Evolutionary conservation across 2,329 filamentous ascomycete species (phyloP).

Genomic region (Xylaria sp.): DNA sequence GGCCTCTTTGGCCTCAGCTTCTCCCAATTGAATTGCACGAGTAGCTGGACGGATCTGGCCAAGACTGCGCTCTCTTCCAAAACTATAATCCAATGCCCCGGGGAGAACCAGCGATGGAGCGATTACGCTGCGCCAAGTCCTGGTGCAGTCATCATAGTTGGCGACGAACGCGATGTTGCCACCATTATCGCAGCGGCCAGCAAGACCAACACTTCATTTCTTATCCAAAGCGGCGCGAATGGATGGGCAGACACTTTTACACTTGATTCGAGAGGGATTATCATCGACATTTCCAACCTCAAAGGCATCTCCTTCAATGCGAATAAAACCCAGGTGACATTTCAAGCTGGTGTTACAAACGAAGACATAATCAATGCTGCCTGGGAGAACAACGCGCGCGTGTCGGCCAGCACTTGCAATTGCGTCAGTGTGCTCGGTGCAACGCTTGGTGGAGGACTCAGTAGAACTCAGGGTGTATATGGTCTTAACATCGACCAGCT

Average conservation of each 20-base stretch:
- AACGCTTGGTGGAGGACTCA: conserved; percentile 41
- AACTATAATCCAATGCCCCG: conserved; percentile 31
- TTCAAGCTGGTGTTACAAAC: conserved; percentile 43
- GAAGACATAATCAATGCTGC: conserved; percentile 41
- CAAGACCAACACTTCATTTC: conserved; percentile 39
- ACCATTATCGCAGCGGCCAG: conserved; percentile 30
- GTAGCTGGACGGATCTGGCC: neutral
- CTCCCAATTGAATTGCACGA: conserved; percentile 1
- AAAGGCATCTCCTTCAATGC: conserved; percentile 41
- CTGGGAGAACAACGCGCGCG: conserved; percentile 40
- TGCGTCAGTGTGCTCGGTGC: conserved; percentile 44
- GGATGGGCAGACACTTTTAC: conserved; percentile 43
- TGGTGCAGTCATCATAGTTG: conserved; percentile 32
- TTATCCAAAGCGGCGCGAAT: conserved; percentile 43
- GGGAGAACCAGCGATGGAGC: conserved; percentile 37
- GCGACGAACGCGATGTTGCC: conserved; percentile 37
- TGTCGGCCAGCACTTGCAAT: conserved; percentile 46
- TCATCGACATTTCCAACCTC: conserved; percentile 43
- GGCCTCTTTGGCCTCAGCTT: conserved; percentile 29
- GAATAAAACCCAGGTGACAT: conserved; percentile 41
- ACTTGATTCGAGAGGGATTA: conserved; percentile 36
- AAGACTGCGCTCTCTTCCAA: conserved; percentile 19
- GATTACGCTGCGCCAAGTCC: conserved; percentile 36
- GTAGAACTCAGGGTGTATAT: conserved; percentile 38
- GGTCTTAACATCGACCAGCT: conserved; percentile 50